Conservation (phyloP, 306 rosid genomes). For the Senna siamea region DNA sequence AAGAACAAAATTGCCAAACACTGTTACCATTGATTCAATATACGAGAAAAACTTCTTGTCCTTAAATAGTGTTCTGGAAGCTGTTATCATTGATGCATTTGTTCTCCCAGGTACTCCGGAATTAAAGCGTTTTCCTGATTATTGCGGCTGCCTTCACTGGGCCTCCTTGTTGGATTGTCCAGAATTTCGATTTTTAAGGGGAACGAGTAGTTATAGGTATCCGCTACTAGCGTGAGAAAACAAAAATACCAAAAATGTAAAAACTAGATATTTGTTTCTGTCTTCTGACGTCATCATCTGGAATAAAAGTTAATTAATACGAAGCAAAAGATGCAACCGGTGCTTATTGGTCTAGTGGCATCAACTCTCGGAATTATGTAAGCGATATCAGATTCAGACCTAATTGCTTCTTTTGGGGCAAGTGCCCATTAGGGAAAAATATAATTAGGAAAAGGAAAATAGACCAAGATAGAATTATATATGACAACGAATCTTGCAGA, state of each 20-base stretch:
- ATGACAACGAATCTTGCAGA: neutral
- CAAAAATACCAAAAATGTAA: neutral
- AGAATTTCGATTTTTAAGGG: neutral
- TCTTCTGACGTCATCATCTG: neutral
- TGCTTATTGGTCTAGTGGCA: neutral
- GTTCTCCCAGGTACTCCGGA: constrained; percentile 76
- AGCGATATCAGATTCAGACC: neutral
- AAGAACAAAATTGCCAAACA: constrained; percentile 74
- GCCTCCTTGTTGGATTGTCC: neutral
- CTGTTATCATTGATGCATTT: constrained; percentile 66
- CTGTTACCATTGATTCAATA: constrained; percentile 81
- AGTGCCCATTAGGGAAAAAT: neutral
- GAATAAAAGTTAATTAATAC: neutral
- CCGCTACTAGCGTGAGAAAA: neutral
- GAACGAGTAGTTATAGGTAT: constrained; percentile 4
- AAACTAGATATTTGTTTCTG: neutral
- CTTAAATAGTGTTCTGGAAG: constrained; percentile 73
- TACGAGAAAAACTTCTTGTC: constrained; percentile 79
- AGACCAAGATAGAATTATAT: neutral
- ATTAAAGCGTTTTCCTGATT: neutral
- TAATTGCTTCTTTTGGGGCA: constrained; percentile 1
- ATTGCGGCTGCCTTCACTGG: neutral
- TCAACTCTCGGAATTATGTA: neutral
- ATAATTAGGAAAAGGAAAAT: neutral
- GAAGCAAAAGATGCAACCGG: neutral